Base-by-base conservation (phyloP, 2,329 filamentous ascomycete species). In the Colletotrichum euphorbiae region DNA sequence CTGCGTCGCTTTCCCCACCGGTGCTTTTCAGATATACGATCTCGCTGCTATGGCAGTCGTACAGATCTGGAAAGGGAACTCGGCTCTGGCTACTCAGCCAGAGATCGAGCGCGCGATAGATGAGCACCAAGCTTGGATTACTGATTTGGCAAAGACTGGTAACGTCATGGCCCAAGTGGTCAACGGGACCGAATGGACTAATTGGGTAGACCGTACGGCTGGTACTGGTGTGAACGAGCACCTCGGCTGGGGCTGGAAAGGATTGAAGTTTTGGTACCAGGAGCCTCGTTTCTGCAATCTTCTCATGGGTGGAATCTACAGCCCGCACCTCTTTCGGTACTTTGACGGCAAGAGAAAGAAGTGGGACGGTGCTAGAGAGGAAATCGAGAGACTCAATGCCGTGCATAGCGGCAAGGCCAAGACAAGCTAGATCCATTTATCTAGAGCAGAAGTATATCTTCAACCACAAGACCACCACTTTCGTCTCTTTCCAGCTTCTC, bases 191-290 rank as follows among this genome's bases (percentile, higher is more conserved):
- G 73, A 75, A 13, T 80, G 77, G 69, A 73, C 79, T 5, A 69
- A 62, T 0, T 80, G 76, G 58, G 73, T 80, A 46, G 76, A 82
- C 50, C 67, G 76, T 6, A 71, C 79, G 4, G 80, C 79, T 0
- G 81, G 81, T 0, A 82, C 78, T 0, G 77, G 81, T 0, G 75
- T 81, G 59, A 7, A 36, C 2, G 77, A 81, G 62, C 76, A 79
- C 7, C 63, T 83, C 1, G 77, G 79, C 0, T 82, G 78, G 74
- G 79, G 79, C 1, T 74, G 69, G 73, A 74, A 74, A 17, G 80
- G 79, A 0, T 82, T 79, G 81, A 74, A 73, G 46, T 81, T 81
- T 51, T 82, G 80, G 79, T 71, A 77, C 48, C 69, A 70, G 48
- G 77, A 82, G 48, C 74, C 74, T 31, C 71, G 71, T 65, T 74